Percentiles rank a stretch among this genome's conserved stretches.
Evolutionary conservation across 306 rosid species (phyloP).

Genomic region (Parietaria judaica): DNA sequence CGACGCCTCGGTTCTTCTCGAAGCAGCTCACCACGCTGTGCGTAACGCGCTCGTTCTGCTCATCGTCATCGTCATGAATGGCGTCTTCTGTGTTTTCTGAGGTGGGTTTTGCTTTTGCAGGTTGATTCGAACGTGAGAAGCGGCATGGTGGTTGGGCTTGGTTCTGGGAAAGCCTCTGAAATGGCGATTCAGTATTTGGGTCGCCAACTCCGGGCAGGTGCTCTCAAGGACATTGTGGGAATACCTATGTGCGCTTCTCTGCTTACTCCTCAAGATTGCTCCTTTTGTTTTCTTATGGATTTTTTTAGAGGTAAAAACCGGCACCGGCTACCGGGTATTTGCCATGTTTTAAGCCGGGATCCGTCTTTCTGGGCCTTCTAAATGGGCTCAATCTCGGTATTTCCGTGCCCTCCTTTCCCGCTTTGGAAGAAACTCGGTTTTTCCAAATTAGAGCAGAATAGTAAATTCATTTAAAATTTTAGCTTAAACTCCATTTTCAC

Average conservation of each 20-base stretch:
- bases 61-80: too few species aligned
- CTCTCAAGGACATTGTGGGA: constrained; percentile 63
- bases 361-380: too few species aligned
- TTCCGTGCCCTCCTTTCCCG: too few species aligned
- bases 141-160: constrained; percentile 84
- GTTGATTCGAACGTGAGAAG: constrained; percentile 65
- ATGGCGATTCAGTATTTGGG: constrained; percentile 87
- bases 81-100: not conserved
- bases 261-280: too few species aligned
- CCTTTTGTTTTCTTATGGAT: not conserved
- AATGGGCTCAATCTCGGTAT: too few species aligned
- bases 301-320: not conserved
- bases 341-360: too few species aligned
- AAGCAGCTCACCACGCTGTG: constrained; percentile 76
- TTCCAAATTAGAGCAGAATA: too few species aligned
- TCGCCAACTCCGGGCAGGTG: constrained; percentile 64
- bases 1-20: constrained; percentile 62
- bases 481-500: too few species aligned
- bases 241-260: constrained; percentile 61
- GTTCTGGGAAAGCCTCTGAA: constrained; percentile 71
- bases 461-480: too few species aligned
- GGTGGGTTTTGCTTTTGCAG: constrained; percentile 32
- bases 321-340: too few species aligned
- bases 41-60: not conserved
- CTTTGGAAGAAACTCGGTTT: too few species aligned